Evolutionary conservation across 164 flowering plant genomes (phyloP), one percentile per base, ranked within the genome.

Genomic region (Nymphaea thermarum): DNA sequence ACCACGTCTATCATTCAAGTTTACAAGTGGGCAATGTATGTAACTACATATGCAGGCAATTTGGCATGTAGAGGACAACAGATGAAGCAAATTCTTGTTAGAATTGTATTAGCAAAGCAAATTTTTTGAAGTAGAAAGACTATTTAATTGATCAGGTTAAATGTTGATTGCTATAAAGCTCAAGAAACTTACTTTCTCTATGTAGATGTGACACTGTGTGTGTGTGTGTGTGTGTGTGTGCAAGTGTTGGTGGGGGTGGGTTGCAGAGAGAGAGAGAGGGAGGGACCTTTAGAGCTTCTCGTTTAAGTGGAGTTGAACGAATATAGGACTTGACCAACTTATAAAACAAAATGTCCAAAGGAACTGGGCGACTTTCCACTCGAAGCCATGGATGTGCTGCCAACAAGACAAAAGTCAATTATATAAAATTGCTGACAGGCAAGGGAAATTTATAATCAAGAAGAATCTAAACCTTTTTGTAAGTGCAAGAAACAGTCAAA

Each of bases 311-410:
- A 51, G 91, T 81, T 57, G 91, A 82, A 74, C 92, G 91, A 68
- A 90, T 70, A 78, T 95, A 95, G 65, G 93, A 80, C 82, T 90
- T 95, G 75, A 95, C 87, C 71, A 86, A 73, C 80, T 86, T 95
- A 80, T 83, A 95, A 59, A 87, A 73, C 66, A 82, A 68, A 72
- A 87, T 83, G 80, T 95, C 99, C 65, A 95, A 77, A 62, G 98
- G 96, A 60, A 90, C 79, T 64, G 74, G 73, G 43, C 64, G 70
- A 43, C 72, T 81, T 66, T 78, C 84, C 74, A 83, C 82, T 67
- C 86, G 84, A 66, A 95, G 77, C 99, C 99, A 95, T 65, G 98
- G 98, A 68, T 95, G 99, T 79, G 90, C 99, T 95, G 95, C 73
- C 57, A 51, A 51, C 57, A 51, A 8, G 5, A 51, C 8, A 51